Evolutionary conservation across 2,329 filamentous ascomycete genomes (phyloP), one percentile per base, ranked within the genome.

Genomic region (Penicillium oxalicum): DNA sequence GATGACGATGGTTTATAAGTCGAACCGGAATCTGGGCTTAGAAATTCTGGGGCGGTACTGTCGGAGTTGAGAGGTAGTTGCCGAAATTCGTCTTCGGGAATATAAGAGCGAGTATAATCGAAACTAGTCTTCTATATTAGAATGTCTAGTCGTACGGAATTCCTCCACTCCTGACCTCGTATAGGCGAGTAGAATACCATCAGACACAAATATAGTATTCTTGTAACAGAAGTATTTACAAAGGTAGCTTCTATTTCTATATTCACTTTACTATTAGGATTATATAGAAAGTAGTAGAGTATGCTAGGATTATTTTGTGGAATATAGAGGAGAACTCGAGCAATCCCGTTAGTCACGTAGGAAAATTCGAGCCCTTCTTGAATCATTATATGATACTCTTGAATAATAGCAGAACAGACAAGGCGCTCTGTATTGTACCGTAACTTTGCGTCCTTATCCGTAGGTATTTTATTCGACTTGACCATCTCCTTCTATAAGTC

Each of bases 231-330:
- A 9, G 51, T 51, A 11, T 48, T 53, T 18, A 12, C 9, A 36
- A n/a, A 13, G 6, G 39, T 29, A 32, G 12, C 37, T 29, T 44
- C 48, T 1, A 36, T 42, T 33, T 27, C 38, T 9, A 33, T 13
- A 32, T 46, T 25, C 9, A 46, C 33, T 48, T 53, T 45, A 9
- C 46, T 51, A 24, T 59, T 56, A 1, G 57, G 62, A 27, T 65
- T 55, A 46, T 52, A 58, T 9, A 62, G 50, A 51, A 58, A 56
- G 49, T 66, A 64, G 48, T 61, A 61, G 2, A 65, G 56, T 5
- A 50, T 61, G 33, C n/a, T 40, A 7, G 60, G 61, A 5, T 41
- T 5, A 29, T 41, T 13, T 9, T 29, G 1, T 29, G 7, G 39
- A 18, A 41, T 9, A 6, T 13, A 28, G 26, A 41, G 39, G 26